phyloP scores from a whole-genome alignment of 805 yeast genomes.

The Monosporozyma servazzii region DNA sequence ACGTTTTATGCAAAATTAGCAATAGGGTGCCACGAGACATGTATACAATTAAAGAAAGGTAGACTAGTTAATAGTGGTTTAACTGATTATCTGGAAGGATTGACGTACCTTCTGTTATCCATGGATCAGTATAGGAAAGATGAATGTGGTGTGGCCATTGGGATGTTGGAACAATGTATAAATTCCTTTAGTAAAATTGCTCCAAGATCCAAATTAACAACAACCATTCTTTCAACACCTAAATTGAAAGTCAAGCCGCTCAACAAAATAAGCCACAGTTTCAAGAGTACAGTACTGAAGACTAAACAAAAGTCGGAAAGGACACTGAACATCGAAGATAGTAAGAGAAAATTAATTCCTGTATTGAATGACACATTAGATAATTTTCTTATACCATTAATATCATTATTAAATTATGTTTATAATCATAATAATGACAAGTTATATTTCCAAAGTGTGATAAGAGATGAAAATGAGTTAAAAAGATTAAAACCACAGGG shows the following conservation, averaged over 20 bases:
- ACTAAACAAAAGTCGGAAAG: neutral
- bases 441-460: constrained; percentile 18
- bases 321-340: neutral
- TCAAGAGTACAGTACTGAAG: constrained; percentile 5
- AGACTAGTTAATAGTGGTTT: constrained; percentile 7
- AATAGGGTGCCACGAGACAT: constrained; percentile 23
- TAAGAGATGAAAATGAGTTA: constrained; percentile 10
- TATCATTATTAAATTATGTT: constrained; percentile 20
- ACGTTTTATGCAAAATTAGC: constrained; percentile 22
- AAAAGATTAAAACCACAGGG: constrained; percentile 20
- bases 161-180: constrained; percentile 21
- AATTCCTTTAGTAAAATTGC: constrained; percentile 12
- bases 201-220: constrained; percentile 10
- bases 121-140: constrained; percentile 22
- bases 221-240: constrained; percentile 8
- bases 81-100: constrained; percentile 16
- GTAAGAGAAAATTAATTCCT: constrained; percentile 11
- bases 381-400: constrained; percentile 24
- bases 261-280: constrained; percentile 4
- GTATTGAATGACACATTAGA: constrained; percentile 19
- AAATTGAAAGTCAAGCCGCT: constrained; percentile 4
- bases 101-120: constrained; percentile 21
- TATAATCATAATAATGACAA: constrained; percentile 25
- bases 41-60: constrained; percentile 4
- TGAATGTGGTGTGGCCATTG: constrained; percentile 23